Evolutionary conservation across 73 alveolate species (phyloP), one percentile per base, ranked within the genome.

Genomic region (Paramecium biaurelia): DNA sequence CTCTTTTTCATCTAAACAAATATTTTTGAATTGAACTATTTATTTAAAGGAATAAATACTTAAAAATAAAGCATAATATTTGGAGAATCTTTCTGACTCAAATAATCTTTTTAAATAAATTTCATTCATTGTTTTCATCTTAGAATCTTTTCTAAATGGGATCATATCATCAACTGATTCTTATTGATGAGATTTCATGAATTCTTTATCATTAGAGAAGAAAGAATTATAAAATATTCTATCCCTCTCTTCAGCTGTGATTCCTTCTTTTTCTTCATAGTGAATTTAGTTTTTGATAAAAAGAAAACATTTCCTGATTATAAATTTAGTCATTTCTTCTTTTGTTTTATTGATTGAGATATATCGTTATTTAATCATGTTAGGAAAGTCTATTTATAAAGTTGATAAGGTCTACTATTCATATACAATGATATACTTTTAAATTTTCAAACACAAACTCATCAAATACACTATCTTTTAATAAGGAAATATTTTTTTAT

Each of bases 71-170:
- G 45, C 0, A 34, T 43, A 79, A 47, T 79, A 79, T 23, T 79
- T 41, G 43, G 76, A 23, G 45, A 79, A 79, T 15, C 42, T 41
- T 34, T 79, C 15, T 18, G 90, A 79, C 47, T 79, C 45, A 42
- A 79, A 79, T 79, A 79, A 34, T 41, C 76, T 38, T 23, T 79
- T 79, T 34, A 79, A 45, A 42, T 79, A 79, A 21, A 1, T 45
- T 9, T 79, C 90, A 79, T 79, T 79, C 90, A 79, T 79, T 14
- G 90, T 79, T 79, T 79, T 79, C 90, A 79, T 79, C 28, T 79
- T 79, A n/a, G 90, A 79, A 79, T 79, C 90, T 23, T 47, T 41
- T 79, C 90, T 79, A 79, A 79, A 79, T 41, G 90, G 90, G 2
- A 79, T 79, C 56, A 79, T 30, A 45, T 79, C 90, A 45, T 79